Conservation (phyloP, 2,329 filamentous ascomycete genomes). For the Bipolaris oryzae region DNA sequence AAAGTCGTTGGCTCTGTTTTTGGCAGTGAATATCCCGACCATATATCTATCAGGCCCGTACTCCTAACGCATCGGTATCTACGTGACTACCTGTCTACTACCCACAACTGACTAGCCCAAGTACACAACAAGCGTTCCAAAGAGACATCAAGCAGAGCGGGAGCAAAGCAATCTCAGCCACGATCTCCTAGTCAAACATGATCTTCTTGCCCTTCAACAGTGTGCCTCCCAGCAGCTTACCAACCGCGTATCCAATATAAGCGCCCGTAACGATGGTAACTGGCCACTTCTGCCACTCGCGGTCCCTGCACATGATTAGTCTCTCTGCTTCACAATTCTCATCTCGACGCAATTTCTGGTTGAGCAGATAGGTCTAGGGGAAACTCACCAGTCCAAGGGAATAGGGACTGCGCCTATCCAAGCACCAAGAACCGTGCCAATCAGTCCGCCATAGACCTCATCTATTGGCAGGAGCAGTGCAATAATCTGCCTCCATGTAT, state of each 20-base stretch:
- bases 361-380: too few relatives aligned
- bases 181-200: slow-evolving; percentile 47
- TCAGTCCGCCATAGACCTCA: slow-evolving; percentile 78
- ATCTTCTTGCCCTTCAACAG: slow-evolving; percentile 55
- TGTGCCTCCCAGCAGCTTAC: slow-evolving; percentile 65
- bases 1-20: not conserved
- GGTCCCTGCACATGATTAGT: slow-evolving; percentile 63
- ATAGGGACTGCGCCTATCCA: slow-evolving; percentile 96
- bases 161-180: not conserved
- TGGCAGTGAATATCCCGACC: not conserved
- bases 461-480: slow-evolving; percentile 76
- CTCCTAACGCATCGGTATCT: not conserved
- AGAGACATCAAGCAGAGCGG: not conserved
- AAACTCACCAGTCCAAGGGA: slow-evolving; percentile 80
- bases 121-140: not conserved
- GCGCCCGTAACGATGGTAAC: slow-evolving; percentile 86
- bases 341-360: not conserved
- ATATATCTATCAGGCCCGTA: not conserved
- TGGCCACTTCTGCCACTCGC: slow-evolving; percentile 99
- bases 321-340: not conserved
- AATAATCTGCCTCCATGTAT: slow-evolving; percentile 73
- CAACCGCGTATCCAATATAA: slow-evolving; percentile 77
- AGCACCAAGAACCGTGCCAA: slow-evolving; percentile 80
- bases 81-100: not conserved
- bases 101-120: not conserved